Percentiles rank a stretch among this genome's conserved stretches.
These are phyloP conservation scores for Fraxinus albicans DNA, from an alignment of 305 asterid genomes.

Conservation along the genomic window DNA sequence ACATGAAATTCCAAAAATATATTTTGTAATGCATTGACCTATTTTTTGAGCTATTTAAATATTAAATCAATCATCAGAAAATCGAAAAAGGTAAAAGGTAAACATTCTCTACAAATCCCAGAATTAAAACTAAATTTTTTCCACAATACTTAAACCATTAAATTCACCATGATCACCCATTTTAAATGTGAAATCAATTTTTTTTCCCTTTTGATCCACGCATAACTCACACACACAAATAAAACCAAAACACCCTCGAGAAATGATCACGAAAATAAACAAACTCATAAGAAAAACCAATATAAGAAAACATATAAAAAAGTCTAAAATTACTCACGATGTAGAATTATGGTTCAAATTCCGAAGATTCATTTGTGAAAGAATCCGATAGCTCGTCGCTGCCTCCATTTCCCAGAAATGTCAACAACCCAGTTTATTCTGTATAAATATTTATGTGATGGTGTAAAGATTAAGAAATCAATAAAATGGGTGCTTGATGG, in stretches of 20 bases:
- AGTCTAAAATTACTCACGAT: constrained; percentile 23
- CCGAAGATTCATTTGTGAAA: constrained; percentile 19
- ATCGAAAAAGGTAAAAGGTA: background rate
- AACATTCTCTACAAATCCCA: background rate
- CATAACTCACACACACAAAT: background rate
- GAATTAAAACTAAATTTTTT: background rate
- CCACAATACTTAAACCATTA: background rate
- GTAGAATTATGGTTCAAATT: constrained; percentile 15
- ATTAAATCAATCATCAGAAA: background rate
- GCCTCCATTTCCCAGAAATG: constrained; percentile 47
- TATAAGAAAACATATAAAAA: background rate
- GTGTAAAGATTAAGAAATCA: background rate
- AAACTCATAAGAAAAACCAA: background rate
- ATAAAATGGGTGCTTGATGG: no score
- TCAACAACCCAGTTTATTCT: background rate
- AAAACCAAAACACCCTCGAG: background rate
- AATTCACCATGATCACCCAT: background rate
- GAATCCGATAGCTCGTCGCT: constrained; percentile 24
- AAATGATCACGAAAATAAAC: background rate
- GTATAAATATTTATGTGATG: background rate
- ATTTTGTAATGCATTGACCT: no score
- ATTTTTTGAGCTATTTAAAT: no score
- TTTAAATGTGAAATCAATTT: background rate
- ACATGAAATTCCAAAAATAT: background rate
- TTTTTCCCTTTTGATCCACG: background rate